These are phyloP conservation scores for Salix brachista DNA, from an alignment of 345 rosid species.

Conservation along the genomic window DNA sequence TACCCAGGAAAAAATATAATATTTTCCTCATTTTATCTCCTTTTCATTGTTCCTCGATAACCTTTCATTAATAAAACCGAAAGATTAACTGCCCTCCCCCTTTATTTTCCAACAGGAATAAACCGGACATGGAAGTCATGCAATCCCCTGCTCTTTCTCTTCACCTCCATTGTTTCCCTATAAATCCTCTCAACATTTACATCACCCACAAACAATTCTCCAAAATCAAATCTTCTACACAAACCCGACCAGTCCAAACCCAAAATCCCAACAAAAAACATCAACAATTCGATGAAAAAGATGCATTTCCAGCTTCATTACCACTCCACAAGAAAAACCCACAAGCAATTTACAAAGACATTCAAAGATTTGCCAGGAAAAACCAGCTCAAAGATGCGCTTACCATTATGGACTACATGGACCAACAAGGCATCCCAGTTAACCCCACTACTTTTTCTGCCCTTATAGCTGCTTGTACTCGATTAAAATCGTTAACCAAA, in stretches of 20 bases:
- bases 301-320: background rate
- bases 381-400: slow-evolving; percentile 69
- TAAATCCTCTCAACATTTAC: background rate
- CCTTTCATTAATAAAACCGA: no score
- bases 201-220: background rate
- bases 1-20: no score
- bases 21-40: no score
- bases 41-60: no score
- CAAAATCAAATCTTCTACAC: background rate
- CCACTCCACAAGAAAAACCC: slow-evolving; percentile 53
- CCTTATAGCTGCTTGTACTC: slow-evolving; percentile 68
- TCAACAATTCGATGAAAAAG: background rate
- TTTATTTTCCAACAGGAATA: no score
- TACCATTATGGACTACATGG: slow-evolving; percentile 58
- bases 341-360: slow-evolving; percentile 50
- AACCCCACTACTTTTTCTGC: slow-evolving; percentile 67
- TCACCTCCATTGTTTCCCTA: background rate
- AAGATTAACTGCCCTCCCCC: no score
- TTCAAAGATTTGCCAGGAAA: slow-evolving; percentile 51
- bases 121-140: background rate
- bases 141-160: background rate
- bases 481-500: slow-evolving; percentile 45
- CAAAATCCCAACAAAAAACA: background rate
- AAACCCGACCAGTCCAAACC: background rate
- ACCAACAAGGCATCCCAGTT: slow-evolving; percentile 65